Conservation (phyloP, 257 asterid species). For the Capsicum rhomboideum region DNA sequence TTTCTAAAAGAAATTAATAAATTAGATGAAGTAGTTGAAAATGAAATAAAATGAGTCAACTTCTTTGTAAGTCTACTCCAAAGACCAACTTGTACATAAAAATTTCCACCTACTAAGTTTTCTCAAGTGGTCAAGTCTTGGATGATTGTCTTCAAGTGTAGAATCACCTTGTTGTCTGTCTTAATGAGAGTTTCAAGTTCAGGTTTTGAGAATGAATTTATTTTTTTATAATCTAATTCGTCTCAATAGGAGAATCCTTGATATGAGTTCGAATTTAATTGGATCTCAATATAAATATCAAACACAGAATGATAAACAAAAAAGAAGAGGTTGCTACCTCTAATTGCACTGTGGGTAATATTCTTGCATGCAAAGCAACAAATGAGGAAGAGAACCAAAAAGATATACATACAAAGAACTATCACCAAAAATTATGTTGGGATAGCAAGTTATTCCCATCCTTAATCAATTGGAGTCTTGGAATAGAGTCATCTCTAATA, state of each 20-base stretch:
- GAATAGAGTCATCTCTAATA: neutral
- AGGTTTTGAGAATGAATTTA: too few relatives aligned
- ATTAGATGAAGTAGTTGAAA: neutral
- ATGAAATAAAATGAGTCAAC: neutral
- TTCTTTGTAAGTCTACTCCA: neutral
- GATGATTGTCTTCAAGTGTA: neutral
- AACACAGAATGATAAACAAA: neutral
- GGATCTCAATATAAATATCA: neutral
- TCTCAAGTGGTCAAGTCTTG: neutral
- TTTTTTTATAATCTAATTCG: too few relatives aligned
- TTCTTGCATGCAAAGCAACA: too few relatives aligned
- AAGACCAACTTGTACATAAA: neutral
- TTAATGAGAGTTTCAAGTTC: too few relatives aligned
- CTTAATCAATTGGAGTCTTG: neutral
- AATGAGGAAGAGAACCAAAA: too few relatives aligned
- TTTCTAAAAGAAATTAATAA: neutral
- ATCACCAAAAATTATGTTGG: neutral
- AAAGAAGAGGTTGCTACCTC: neutral
- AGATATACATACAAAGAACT: too few relatives aligned
- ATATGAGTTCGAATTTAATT: neutral
- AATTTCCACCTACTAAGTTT: neutral
- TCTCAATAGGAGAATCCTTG: too few relatives aligned
- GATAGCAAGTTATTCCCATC: neutral
- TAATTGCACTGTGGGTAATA: neutral
- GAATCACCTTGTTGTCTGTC: too few relatives aligned